Evolutionary conservation across 352 stramenopile genomes (phyloP), one percentile per base, ranked within the genome.

Genomic region (Globisporangium lucens): DNA sequence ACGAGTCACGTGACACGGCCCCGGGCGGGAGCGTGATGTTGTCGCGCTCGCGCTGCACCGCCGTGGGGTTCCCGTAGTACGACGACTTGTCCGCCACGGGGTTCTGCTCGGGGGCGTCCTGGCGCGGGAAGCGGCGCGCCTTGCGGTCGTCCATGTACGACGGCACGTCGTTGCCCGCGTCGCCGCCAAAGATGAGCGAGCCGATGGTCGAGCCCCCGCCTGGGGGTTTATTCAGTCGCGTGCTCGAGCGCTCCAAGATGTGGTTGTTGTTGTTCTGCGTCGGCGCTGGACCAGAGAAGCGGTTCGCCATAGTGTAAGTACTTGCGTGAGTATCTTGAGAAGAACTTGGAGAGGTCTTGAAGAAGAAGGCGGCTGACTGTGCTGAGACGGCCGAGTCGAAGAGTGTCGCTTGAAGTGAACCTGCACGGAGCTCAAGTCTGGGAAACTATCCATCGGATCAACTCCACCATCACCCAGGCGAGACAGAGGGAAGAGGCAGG

Each of bases 71-170:
- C 30, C 74, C 71, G 38, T 86, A 86, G 67, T 77, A 83, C 36
- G 77, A 88, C 13, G 76, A 30, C 53, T 85, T 80, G 43, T 71
- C 75, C 6, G 74, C 76, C 43, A 78, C 73, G 35, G 71, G 66
- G 53, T 76, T 76, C 4, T 78, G 69, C 67, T 89, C 76, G 3
- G 80, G 80, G 30, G 52, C 51, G 43, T 63, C 63, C 1, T 70
- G 66, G 12, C 59, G 61, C 13, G 75, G 68, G 29, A 75, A 77
- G 15, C 80, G 80, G 46, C 80, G 78, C 13, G 76, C 76, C 62
- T 82, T 83, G 61, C 76, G 76, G 38, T 89, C 80, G 57, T 89
- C 80, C 61, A 85, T 72, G 68, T 82, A 87, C 30, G 74, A 83
- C 30, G 55, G 30, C 35, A 77, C 67, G 46, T 76, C 71, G 58